Conservation (phyloP, 2,329 filamentous ascomycete genomes). For the Epichloe gansuensis region DNA sequence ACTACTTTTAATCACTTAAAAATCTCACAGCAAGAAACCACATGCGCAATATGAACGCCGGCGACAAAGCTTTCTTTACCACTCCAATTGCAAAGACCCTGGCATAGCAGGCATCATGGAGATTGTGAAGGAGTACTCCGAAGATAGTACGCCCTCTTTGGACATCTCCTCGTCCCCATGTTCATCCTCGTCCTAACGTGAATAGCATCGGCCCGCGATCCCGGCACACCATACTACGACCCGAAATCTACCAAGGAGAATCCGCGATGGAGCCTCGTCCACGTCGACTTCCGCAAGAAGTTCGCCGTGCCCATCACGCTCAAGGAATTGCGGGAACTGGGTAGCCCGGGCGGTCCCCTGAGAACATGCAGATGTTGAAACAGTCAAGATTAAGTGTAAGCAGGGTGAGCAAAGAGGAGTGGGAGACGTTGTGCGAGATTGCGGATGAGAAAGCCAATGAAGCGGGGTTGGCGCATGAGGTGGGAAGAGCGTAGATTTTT, state of each 20-base stretch:
- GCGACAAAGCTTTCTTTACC: constrained; percentile 92
- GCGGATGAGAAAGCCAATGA: constrained; percentile 31
- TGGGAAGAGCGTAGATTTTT: constrained; percentile 1
- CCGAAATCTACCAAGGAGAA: constrained; percentile 47
- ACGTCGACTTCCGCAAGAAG: constrained; percentile 78
- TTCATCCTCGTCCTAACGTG: background rate
- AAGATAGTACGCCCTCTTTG: constrained; percentile 48
- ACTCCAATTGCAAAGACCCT: constrained; percentile 83
- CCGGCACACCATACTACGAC: constrained; percentile 64
- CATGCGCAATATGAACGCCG: constrained; percentile 79
- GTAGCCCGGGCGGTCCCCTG: constrained; percentile 44
- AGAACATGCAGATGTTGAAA: constrained; percentile 72
- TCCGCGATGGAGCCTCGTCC: constrained; percentile 71
- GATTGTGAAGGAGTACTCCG: constrained; percentile 70
- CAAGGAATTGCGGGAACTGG: constrained; percentile 56
- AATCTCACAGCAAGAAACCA: constrained; percentile 61
- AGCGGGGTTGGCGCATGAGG: constrained; percentile 26
- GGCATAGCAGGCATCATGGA: constrained; percentile 84
- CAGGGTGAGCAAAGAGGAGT: constrained; percentile 52
- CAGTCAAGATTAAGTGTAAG: constrained; percentile 74
- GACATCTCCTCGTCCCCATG: background rate
- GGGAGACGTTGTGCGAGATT: constrained; percentile 47
- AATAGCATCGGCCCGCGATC: constrained; percentile 20
- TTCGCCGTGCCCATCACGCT: constrained; percentile 61
- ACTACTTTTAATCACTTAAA: background rate